Evolutionary conservation across 352 stramenopile species (phyloP), one percentile per base, ranked within the genome.

Genomic region (Phytophthora chlamydospora): DNA sequence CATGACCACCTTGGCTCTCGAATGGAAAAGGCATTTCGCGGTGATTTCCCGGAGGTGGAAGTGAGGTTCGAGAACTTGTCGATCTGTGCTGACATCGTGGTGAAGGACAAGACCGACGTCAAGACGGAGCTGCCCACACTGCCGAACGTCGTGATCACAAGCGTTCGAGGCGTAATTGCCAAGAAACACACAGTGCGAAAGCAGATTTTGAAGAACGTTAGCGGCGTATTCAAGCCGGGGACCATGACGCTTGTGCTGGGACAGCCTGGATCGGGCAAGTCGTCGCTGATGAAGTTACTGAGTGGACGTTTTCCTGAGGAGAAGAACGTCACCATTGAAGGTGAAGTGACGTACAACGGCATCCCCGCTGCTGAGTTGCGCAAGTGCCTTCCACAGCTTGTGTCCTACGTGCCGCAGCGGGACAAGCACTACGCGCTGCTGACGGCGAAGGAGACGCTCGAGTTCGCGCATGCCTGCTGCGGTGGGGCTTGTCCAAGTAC

Each of bases 281-380:
- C 58, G 17, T 44, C 58, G 24, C 29, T 66, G 16, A 66, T 66
- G 58, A 66, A 66, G 35, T 35, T 66, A 17, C 58, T 66, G 21
- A 66, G 49, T 33, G 48, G 48, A 2, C 41, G 48, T 0, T 66
- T 66, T 21, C 58, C 58, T 0, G 9, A 29, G 16, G 33, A 47
- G 10, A 60, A 58, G 27, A 60, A 60, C 40, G 21, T 66, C 12
- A 47, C 24, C 7, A 49, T 53, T 17, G 50, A 52, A n/a, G 48
- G 58, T 3, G 58, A 60, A 1, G 41, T 66, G 31, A 53, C 40
- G 33, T 66, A 66, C 40, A 66, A 66, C 29, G 58, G 58, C 9
- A 48, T 24, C 11, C 33, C 32, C 0, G 24, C 24, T 10, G 0
- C 33, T 12, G 34, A 54, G 21, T 34, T 66, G 0, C 21, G 41